Percentiles rank a stretch among this genome's conserved stretches.
Conservation (phyloP, 2,329 filamentous ascomycete species). For the Domatiomyces globalis region DNA sequence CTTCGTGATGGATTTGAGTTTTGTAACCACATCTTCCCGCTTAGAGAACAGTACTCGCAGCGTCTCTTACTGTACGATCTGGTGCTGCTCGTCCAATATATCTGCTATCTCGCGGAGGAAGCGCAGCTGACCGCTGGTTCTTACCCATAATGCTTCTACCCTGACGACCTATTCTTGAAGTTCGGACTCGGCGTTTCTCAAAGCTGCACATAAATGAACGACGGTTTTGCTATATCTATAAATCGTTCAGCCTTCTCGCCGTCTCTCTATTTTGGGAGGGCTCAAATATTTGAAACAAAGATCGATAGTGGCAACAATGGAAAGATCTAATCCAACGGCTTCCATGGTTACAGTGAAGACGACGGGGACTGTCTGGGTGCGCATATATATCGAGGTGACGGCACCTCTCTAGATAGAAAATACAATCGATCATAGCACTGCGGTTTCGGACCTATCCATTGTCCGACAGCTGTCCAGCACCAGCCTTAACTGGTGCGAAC, state of each 20-base stretch:
- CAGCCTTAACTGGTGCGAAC: too few relatives aligned
- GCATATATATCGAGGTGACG: too few relatives aligned
- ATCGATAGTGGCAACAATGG: conserved; percentile 11
- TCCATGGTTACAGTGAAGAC: neutral
- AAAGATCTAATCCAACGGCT: conserved; percentile 5
- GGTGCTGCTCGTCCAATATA: conserved; percentile 14
- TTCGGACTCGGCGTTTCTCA: conserved; percentile 14
- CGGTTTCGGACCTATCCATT: too few relatives aligned
- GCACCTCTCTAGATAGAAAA: too few relatives aligned
- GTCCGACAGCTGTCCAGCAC: too few relatives aligned
- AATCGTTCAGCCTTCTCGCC: neutral
- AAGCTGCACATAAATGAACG: conserved; percentile 7
- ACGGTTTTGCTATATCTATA: conserved; percentile 14
- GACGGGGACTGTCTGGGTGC: too few relatives aligned
- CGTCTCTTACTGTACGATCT: conserved; percentile 12
- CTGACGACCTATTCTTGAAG: conserved; percentile 11
- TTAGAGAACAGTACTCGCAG: conserved; percentile 12
- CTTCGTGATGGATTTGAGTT: conserved; percentile 6
- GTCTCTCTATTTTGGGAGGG: neutral
- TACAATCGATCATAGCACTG: too few relatives aligned
- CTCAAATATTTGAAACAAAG: conserved; percentile 10
- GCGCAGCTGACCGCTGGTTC: conserved; percentile 18
- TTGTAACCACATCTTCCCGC: conserved; percentile 5
- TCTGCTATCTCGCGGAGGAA: conserved; percentile 14
- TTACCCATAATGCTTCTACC: conserved; percentile 14